Evolutionary conservation across 495 filamentous ascomycete species (phyloP).

Genomic region (Mytilinidion resinicola): DNA sequence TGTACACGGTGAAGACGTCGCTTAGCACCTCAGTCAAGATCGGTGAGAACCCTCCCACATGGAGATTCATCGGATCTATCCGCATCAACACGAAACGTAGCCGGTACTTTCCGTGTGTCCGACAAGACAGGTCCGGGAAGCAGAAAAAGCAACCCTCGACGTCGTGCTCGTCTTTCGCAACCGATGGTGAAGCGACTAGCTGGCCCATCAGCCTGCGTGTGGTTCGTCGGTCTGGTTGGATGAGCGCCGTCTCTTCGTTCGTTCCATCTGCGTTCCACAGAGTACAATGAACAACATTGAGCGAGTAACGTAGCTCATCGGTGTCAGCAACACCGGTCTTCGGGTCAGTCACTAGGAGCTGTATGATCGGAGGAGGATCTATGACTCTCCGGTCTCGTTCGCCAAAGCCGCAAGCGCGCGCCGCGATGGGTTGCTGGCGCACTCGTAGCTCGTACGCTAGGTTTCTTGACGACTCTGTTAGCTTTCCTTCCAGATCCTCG

Average conservation of each 20-base stretch:
- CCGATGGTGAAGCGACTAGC: conserved; percentile 66
- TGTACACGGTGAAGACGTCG: conserved; percentile 78
- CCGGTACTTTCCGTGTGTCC: conserved; percentile 75
- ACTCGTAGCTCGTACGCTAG: conserved; percentile 52
- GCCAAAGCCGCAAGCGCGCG: conserved; percentile 88
- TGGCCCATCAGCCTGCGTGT: conserved; percentile 70
- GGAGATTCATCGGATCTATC: conserved; percentile 49
- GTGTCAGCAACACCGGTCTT: conserved; percentile 47
- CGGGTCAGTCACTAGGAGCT: conserved; percentile 68
- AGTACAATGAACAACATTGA: conserved; percentile 80
- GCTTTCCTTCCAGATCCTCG: conserved; percentile 4
- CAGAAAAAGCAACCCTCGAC: conserved; percentile 82
- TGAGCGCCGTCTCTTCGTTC: conserved; percentile 51
- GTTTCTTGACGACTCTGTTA: conserved; percentile 20
- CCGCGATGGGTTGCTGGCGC: conserved; percentile 84
- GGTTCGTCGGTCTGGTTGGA: conserved; percentile 39
- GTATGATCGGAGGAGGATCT: conserved; percentile 90
- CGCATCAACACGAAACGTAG: conserved; percentile 85
- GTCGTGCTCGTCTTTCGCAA: conserved; percentile 58
- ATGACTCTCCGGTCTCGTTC: conserved; percentile 90
- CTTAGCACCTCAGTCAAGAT: conserved; percentile 65
- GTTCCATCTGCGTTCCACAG: conserved; percentile 57
- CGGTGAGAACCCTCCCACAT: conserved; percentile 50
- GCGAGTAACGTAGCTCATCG: conserved; percentile 62
- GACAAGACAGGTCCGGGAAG: conserved; percentile 88